Conservation (phyloP, 805 yeast genomes). For the Schwanniomyces occidentalis region DNA sequence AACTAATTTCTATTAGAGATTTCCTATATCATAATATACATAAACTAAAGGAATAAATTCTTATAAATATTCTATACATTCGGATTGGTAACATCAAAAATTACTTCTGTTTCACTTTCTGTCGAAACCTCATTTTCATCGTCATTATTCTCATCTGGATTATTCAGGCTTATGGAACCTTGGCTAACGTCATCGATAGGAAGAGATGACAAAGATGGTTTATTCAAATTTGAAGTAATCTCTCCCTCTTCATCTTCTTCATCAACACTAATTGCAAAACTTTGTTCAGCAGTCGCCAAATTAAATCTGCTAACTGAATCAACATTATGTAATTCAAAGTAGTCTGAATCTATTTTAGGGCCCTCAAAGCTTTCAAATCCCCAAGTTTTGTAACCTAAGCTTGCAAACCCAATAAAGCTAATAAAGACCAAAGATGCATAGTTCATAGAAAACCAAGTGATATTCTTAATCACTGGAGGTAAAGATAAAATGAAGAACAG, state of each 20-base stretch:
- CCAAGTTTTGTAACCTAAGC: constrained; percentile 58
- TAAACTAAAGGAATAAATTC: no score
- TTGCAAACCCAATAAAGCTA: constrained; percentile 46
- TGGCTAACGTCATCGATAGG: no score
- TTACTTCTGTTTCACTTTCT: constrained; percentile 10
- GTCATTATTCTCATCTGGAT: no score
- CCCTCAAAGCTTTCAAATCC: constrained; percentile 64
- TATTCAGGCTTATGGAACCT: no score
- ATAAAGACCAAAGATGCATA: constrained; percentile 66
- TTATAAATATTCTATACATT: no score
- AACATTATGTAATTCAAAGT: constrained; percentile 36
- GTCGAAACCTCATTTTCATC: constrained; percentile 7
- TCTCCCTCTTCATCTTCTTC: constrained; percentile 16
- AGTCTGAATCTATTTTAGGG: constrained; percentile 53
- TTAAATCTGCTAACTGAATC: constrained; percentile 19
- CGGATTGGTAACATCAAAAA: constrained; percentile 8
- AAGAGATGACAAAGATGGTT: no score
- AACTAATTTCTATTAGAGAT: no score
- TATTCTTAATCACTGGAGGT: constrained; percentile 58
- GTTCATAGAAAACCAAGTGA: constrained; percentile 49
- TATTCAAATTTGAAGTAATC: constrained; percentile 1
- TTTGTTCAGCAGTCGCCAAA: constrained; percentile 8
- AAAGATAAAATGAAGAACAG: constrained; percentile 64
- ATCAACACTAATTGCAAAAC: constrained; percentile 14
- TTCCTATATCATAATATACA: no score